These are phyloP conservation scores for Reticulascus tulasneorum DNA, from an alignment of 2,329 filamentous ascomycete genomes.

Conservation along the genomic window DNA sequence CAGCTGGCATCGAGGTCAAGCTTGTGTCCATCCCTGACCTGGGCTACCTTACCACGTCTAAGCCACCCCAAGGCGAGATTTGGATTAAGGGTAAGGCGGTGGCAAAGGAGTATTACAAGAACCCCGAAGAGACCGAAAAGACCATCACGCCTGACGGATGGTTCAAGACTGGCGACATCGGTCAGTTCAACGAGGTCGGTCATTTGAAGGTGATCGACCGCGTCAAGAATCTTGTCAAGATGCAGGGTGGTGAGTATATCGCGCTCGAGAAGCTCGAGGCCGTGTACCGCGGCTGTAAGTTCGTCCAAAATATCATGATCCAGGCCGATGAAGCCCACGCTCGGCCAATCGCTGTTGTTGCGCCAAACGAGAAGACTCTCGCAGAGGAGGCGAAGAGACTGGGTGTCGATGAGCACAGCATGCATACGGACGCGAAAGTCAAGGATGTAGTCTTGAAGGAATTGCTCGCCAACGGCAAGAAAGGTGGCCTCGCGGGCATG, in stretches of 20 bases:
- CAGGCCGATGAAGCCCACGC: slow-evolving; percentile 72
- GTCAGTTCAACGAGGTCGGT: slow-evolving; percentile 76
- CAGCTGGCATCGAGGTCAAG: slow-evolving; percentile 79
- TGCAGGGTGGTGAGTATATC: slow-evolving; percentile 92
- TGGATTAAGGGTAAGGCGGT: slow-evolving; percentile 78
- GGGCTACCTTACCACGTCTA: slow-evolving; percentile 73
- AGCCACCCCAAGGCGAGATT: slow-evolving; percentile 86
- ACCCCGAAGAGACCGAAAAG: slow-evolving; percentile 79
- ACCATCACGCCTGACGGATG: slow-evolving; percentile 79
- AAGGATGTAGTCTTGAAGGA: slow-evolving; percentile 61
- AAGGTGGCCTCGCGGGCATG: slow-evolving; percentile 63
- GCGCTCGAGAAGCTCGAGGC: slow-evolving; percentile 94
- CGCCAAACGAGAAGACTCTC: slow-evolving; percentile 61
- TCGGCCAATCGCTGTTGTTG: slow-evolving; percentile 79
- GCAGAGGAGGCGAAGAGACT: slow-evolving; percentile 54
- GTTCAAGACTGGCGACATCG: slow-evolving; percentile 97
- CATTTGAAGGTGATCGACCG: slow-evolving; percentile 88
- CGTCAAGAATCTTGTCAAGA: slow-evolving; percentile 98
- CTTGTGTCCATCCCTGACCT: slow-evolving; percentile 86
- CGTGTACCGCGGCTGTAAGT: slow-evolving; percentile 75
- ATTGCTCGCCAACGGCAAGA: slow-evolving; percentile 60
- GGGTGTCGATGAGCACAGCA: slow-evolving; percentile 62
- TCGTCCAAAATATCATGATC: slow-evolving; percentile 83
- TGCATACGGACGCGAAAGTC: slow-evolving; percentile 66
- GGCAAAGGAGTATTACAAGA: slow-evolving; percentile 74